These are phyloP conservation scores for Amylocarpus encephaloides DNA, from an alignment of 2,329 filamentous ascomycete species.

Conservation along the genomic window DNA sequence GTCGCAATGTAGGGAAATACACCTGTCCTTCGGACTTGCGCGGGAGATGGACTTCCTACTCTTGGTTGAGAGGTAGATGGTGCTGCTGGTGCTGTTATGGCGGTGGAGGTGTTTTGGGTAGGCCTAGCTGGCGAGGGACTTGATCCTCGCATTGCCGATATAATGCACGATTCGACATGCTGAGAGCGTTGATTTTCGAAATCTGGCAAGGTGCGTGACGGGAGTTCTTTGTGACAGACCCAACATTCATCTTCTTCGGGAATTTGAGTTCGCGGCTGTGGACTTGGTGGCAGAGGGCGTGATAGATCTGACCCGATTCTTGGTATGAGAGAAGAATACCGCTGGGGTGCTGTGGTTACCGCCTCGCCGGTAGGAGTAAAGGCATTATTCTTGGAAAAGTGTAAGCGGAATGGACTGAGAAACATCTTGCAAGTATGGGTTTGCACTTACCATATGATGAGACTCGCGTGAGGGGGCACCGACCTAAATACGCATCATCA, in stretches of 20 bases:
- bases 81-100: not conserved
- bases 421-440: not conserved
- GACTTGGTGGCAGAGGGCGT: slow-evolving; percentile 2
- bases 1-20: slow-evolving; percentile 60
- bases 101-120: slow-evolving; percentile 10
- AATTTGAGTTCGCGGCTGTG: slow-evolving; percentile 35
- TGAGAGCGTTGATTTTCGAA: slow-evolving; percentile 49
- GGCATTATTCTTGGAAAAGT: not conserved
- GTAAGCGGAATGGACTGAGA: slow-evolving; percentile 2
- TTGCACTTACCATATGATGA: slow-evolving; percentile 5
- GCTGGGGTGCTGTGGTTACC: not conserved
- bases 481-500: slow-evolving; percentile 5
- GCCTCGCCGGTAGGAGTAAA: not conserved
- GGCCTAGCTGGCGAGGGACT: slow-evolving; percentile 5
- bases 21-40: slow-evolving; percentile 44
- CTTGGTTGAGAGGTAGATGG: not conserved
- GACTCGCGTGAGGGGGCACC: slow-evolving; percentile 6
- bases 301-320: slow-evolving; percentile 7
- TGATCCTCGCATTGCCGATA: slow-evolving; percentile 9
- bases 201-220: slow-evolving; percentile 47
- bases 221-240: slow-evolving; percentile 66
- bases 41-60: slow-evolving; percentile 10
- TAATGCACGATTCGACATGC: slow-evolving; percentile 54
- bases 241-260: slow-evolving; percentile 75
- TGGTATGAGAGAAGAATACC: slow-evolving; percentile 11